Base-by-base conservation (phyloP, 2,329 filamentous ascomycete species). In the Aspergillus amoenus region DNA sequence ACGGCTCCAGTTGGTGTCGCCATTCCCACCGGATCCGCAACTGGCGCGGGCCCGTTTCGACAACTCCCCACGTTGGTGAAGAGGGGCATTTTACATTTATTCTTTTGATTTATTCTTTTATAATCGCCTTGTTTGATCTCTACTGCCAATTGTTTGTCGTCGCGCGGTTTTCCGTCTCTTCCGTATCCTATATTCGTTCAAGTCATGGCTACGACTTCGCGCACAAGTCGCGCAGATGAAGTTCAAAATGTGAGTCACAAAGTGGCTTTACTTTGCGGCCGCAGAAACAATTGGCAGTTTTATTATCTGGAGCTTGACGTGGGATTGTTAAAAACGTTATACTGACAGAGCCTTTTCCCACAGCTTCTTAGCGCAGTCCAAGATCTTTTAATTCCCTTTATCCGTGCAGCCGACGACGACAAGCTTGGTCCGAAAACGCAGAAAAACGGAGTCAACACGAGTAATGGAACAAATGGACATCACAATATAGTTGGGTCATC, bases 401-500 rank as follows among this genome's bases (percentile, higher is more conserved):
- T 80, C 52, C 69, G 68, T 48, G 67, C 73, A 21, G 77, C 78
- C 56, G 78, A 80, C 58, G 61, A 70, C 24, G 68, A 71, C 44
- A 49, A 57, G 44, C 44, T 59, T 59, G 47, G 44, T 22, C 46
- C 52, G 13, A 54, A 56, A 43, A 40, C 50, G 27, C 50, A 54
- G 24, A 51, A 56, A 41, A 58, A 62, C 44, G 56, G 57, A 46
- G 60, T 54, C 55, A 61, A 66, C 51, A 66, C 64, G 24, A 55
- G 58, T 45, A 68, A 70, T 44, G 53, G 59, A 40, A 18, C 42
- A 8, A 62, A 67, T 18, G 57, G 48, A n/a, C 88, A 83, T 66
- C 82, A 86, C 18, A 86, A 82, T 64, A 79, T 75, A 51, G 76
- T 80, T 7, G 75, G 77, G 49, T 87, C 86, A 47, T 80, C 83